Evolutionary conservation across 495 filamentous ascomycete genomes (phyloP).

Genomic region (Choiromyces venosus): DNA sequence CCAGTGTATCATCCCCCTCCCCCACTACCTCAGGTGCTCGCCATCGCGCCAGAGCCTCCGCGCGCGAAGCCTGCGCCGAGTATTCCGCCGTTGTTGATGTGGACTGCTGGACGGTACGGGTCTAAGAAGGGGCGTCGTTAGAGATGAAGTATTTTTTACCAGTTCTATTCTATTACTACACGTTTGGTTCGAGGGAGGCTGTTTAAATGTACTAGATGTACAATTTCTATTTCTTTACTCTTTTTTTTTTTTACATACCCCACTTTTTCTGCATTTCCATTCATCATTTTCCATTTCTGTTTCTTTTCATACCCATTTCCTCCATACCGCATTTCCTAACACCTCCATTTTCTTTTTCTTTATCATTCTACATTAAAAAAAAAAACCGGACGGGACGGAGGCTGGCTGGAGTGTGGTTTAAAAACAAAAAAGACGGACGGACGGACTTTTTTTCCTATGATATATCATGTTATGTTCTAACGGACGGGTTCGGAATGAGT

Average conservation of each 20-base stretch:
- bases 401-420: background rate
- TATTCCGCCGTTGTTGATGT: constrained; percentile 42
- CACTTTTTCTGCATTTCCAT: too few species aligned
- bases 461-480: background rate
- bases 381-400: background rate
- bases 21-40: constrained; percentile 11
- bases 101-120: constrained; percentile 41
- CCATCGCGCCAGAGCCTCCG: constrained; percentile 15
- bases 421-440: background rate
- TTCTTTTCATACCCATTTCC: background rate
- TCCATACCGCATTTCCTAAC: background rate
- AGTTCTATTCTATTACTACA: background rate
- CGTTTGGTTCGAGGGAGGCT: background rate
- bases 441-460: too few species aligned
- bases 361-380: background rate
- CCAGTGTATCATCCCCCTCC: constrained; percentile 16
- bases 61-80: constrained; percentile 17
- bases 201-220: background rate
- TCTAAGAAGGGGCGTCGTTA: constrained; percentile 18
- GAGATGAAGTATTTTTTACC: background rate
- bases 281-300: background rate
- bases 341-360: background rate
- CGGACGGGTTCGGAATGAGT: background rate
- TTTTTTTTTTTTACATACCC: background rate
- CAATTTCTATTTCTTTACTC: background rate